These are phyloP conservation scores for Tolypocladium capitatum DNA, from an alignment of 2,329 filamentous ascomycete species.

Conservation along the genomic window DNA sequence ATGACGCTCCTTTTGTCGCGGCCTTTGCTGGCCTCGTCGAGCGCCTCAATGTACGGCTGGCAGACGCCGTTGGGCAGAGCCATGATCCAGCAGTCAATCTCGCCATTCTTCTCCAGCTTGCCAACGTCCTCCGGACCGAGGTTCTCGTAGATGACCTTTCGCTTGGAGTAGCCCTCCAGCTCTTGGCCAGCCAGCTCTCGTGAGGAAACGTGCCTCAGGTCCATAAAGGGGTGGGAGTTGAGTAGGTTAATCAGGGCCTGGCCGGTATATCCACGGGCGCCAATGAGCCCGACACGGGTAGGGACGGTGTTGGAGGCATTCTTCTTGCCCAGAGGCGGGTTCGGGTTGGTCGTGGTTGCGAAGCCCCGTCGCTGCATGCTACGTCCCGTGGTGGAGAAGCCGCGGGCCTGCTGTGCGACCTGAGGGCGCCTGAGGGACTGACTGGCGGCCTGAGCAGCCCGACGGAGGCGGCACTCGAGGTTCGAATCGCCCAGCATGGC, in stretches of 20 bases:
- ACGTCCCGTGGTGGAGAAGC: constrained; percentile 5
- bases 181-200: constrained; percentile 81
- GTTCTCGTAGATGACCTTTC: constrained; percentile 85
- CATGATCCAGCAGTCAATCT: constrained; percentile 96
- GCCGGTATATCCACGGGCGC: constrained; percentile 81
- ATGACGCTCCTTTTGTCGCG: constrained; percentile 54
- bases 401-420: constrained; percentile 9
- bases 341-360: constrained; percentile 38
- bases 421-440: constrained; percentile 26
- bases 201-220: constrained; percentile 82
- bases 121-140: constrained; percentile 75
- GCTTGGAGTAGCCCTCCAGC: constrained; percentile 81
- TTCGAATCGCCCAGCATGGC: constrained; percentile 84
- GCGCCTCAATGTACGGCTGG: constrained; percentile 83
- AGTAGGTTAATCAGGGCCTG: constrained; percentile 69
- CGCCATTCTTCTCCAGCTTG: constrained; percentile 67
- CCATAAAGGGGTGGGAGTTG: constrained; percentile 79
- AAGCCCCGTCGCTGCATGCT: constrained; percentile 11
- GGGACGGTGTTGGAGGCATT: constrained; percentile 72
- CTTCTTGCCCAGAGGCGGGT: constrained; percentile 78
- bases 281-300: constrained; percentile 74
- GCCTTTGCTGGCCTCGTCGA: constrained; percentile 53
- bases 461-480: constrained; percentile 71
- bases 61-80: constrained; percentile 91
- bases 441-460: constrained; percentile 59